Evolutionary conservation across 140 eudicot species (phyloP).

Genomic region (Anethum foeniculum): DNA sequence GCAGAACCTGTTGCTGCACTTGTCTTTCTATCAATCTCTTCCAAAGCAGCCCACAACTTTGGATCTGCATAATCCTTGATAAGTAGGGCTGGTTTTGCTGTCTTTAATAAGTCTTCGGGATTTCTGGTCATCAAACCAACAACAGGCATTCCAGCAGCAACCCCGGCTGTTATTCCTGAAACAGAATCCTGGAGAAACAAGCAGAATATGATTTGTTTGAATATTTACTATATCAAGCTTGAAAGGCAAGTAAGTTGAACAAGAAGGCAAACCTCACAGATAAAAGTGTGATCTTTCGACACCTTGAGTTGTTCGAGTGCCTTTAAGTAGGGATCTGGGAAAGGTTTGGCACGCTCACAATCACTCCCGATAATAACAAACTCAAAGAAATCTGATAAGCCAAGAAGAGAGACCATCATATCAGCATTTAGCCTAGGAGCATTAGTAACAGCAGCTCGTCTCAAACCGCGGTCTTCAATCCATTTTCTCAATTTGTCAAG

Average conservation of each 20-base stretch:
- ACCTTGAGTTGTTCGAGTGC: constrained; percentile 73
- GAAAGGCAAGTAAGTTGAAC: not conserved
- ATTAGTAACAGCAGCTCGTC: constrained; percentile 90
- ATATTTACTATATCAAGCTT: not conserved
- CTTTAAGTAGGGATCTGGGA: constrained; percentile 83
- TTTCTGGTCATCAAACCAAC: constrained; percentile 61
- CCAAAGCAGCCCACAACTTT: constrained; percentile 63
- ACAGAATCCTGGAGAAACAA: constrained; percentile 46
- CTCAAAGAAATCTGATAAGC: constrained; percentile 86
- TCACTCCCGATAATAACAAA: constrained; percentile 68
- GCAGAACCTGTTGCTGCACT: constrained; percentile 13
- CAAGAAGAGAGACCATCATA: constrained; percentile 63
- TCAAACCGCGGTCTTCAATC: constrained; percentile 85
- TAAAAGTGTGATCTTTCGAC: constrained; percentile 77
- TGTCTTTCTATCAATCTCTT: constrained; percentile 42
- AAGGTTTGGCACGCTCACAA: constrained; percentile 83
- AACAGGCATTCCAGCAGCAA: constrained; percentile 79
- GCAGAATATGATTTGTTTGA: not conserved
- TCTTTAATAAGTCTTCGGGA: constrained; percentile 40
- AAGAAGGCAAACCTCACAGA: constrained; percentile 62
- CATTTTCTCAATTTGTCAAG: constrained; percentile 67
- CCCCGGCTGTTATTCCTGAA: constrained; percentile 80
- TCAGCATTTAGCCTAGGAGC: constrained; percentile 89
- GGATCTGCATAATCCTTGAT: constrained; percentile 69
- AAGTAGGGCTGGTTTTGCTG: constrained; percentile 60